Percentiles rank a stretch among this genome's conserved stretches.
Evolutionary conservation across 345 rosid species (phyloP).

Genomic region (Raphanus raphanistrum): DNA sequence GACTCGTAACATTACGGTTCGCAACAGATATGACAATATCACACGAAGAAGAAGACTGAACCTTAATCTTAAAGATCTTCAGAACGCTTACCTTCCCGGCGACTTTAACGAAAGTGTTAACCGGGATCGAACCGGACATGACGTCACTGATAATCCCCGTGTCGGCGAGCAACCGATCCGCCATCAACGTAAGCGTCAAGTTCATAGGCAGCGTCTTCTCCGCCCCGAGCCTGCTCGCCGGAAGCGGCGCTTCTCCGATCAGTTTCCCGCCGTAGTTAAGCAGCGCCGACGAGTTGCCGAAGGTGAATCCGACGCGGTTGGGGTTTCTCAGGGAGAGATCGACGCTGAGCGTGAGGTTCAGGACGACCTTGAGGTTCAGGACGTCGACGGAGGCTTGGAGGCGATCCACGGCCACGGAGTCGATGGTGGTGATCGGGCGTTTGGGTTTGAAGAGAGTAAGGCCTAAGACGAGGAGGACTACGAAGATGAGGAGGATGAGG

Average conservation of each 20-base stretch:
- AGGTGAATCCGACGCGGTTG: conserved; percentile 66
- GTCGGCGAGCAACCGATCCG: conserved; percentile 55
- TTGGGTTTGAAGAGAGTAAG: conserved; percentile 80
- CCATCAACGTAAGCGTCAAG: conserved; percentile 62
- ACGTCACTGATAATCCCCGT: conserved; percentile 46
- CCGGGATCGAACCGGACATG: conserved; percentile 43
- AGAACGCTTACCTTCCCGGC: conserved; percentile 62
- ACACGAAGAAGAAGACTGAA: conserved; percentile 55
- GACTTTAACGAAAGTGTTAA: conserved; percentile 46
- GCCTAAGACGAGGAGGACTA: conserved; percentile 51
- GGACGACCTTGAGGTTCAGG: conserved; percentile 16
- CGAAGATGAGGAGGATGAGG: conserved; percentile 35
- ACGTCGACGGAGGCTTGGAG: conserved; percentile 40
- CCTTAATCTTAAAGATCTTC: conserved; percentile 45
- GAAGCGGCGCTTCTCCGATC: conserved; percentile 71
- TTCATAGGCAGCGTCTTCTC: conserved; percentile 50
- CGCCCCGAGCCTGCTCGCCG: conserved; percentile 53
- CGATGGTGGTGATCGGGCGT: conserved; percentile 45
- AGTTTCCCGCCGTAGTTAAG: conserved; percentile 58
- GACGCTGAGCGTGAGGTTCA: conserved; percentile 58
- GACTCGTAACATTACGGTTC: conserved; percentile 49
- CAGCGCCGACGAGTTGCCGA: conserved; percentile 43
- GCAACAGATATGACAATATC: conserved; percentile 49
- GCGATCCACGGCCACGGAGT: conserved; percentile 47
- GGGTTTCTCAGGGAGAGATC: conserved; percentile 63